Evolutionary conservation across 2,329 filamentous ascomycete genomes (phyloP), one percentile per base, ranked within the genome.

Genomic region (Colletotrichum destructivum): DNA sequence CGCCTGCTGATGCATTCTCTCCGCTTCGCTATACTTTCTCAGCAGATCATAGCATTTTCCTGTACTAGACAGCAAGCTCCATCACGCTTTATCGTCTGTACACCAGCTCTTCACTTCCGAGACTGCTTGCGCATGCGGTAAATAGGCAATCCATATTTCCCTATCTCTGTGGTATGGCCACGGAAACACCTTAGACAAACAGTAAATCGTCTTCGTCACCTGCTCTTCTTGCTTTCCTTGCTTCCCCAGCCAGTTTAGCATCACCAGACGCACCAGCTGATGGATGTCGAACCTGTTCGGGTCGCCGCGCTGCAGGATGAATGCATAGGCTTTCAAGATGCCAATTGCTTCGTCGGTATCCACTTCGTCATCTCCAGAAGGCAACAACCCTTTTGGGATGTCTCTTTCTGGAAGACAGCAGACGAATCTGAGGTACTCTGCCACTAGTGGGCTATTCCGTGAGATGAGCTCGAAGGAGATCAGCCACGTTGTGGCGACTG

Each of bases 391-490:
- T 21, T 12, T 38, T 1, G 79, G 80, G 23, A 81, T 81, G 21
- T 79, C 73, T 42, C 78, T 79, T 40, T 77, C 74, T 6, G 74
- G 75, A 0, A 80, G 62, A 54, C 79, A 78, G 31, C 74, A 77
- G 21, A 82, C 77, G 26, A 79, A 80, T 26, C 67, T 73, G 0
- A 81, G 73, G 55, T 78, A 81, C 6, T 77, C 12, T 16, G 74
- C 76, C 1, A 81, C 79, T 1, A 78, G 74, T 5, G 70, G 67
- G 8, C 75, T 46, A 23, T 79, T 51, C 23, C 70, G 44, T 2
- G 31, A 65, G 12, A 82, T 80, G 4, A 82, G 75, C 0, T 74
- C 16, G 61, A 82, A 83, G 0, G 80, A 81, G 2, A 82, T 79
- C 1, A 80, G 72, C 80, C 78, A 82, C 0, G 80, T 82, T 2